Base-by-base conservation (phyloP, 345 rosid genomes). In the Tarenaya hassleriana region DNA sequence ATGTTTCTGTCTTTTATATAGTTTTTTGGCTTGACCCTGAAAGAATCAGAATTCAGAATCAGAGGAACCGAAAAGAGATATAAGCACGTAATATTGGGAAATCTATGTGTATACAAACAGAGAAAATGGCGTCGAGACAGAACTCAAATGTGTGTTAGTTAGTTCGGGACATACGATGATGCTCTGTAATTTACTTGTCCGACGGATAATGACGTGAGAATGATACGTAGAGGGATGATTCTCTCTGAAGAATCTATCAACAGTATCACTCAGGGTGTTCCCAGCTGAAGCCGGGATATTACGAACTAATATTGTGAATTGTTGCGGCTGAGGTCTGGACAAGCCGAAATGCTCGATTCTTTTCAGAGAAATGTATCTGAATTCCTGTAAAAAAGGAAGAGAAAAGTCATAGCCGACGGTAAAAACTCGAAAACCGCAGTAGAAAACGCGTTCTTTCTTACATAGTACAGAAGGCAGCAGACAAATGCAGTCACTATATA, bases 281-380 rank as follows among this genome's bases (percentile, higher is more conserved):
- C 89, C 92, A 60, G 52, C 69, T 43, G 87, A 56, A 65, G 79
- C 73, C 7, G 96, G 98, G 50, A 91, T 68, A 61, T 82, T 61
- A 7, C 86, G 89, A 46, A 87, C 95, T 68, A 91, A 71, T 65
- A 87, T 66, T 56, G 96, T 91, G 74, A 84, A 91, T 65, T 91
- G 98, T 17, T 84, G 83, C 10, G 96, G 89, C 74, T 84, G 92
- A 76, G 96, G 90, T 73, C 76, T 79, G 31, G 96, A 77, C 53
- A 75, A 78, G 75, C 67, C 58, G 68, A 87, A 91, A 72, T 75
- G 84, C 50, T 75, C 82, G 34, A 84, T 79, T 74, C 98, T 80
- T 79, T 82, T 82, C 40, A 66, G 67, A 8, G 80, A 70, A 63
- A 87, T 71, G 56, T 79, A 76, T 32, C 66, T 87, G 40, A 75